These are phyloP conservation scores for Neonectria magnoliae DNA, from an alignment of 2,329 filamentous ascomycete species.

Conservation along the genomic window DNA sequence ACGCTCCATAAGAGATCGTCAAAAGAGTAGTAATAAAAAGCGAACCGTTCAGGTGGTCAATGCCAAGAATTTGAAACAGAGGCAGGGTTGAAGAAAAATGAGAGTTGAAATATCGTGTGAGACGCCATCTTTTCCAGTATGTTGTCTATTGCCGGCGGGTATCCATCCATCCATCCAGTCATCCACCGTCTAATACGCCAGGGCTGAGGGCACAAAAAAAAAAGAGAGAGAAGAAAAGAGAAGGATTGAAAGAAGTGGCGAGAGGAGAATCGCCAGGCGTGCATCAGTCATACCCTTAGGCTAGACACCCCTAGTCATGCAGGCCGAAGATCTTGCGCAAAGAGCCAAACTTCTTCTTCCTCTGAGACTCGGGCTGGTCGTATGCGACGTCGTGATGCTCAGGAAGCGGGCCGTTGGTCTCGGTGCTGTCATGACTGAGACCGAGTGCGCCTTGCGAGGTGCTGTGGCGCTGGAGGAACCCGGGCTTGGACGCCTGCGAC, in stretches of 20 bases:
- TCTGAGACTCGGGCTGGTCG: constrained; percentile 40
- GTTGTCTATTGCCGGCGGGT: neutral
- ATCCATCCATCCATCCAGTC: neutral
- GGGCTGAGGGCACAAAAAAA: neutral
- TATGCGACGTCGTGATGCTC: constrained; percentile 23
- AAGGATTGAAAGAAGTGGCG: neutral
- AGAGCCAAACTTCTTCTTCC: constrained; percentile 74
- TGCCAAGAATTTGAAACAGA: neutral
- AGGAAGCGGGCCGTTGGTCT: constrained; percentile 10
- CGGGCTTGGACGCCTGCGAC: constrained; percentile 46
- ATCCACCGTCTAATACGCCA: constrained; percentile 5
- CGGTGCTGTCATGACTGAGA: constrained; percentile 9
- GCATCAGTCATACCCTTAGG: neutral
- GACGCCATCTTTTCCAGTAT: neutral
- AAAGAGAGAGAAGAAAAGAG: neutral
- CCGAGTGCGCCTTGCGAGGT: constrained; percentile 48
- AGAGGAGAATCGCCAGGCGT: neutral
- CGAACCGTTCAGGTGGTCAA: neutral
- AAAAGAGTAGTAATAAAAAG: neutral
- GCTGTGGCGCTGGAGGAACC: constrained; percentile 50
- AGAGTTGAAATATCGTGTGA: neutral
- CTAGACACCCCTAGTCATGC: constrained; percentile 51
- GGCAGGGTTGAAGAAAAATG: neutral
- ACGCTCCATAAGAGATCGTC: neutral
- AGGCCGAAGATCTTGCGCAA: constrained; percentile 72